phyloP scores from a whole-genome alignment of 73 alveolate species.

The Tetrahymena elliotti region DNA sequence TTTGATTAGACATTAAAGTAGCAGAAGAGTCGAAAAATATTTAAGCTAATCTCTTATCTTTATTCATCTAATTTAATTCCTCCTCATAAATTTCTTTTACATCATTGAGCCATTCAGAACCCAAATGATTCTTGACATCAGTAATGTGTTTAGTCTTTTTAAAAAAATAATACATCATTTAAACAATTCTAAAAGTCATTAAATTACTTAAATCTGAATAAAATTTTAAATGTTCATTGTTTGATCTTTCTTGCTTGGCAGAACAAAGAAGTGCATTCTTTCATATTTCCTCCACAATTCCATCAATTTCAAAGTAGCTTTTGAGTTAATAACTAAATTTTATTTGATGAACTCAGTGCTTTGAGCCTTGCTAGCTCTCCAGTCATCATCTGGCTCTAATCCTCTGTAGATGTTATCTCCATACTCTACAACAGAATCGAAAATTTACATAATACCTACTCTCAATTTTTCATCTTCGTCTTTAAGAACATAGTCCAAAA shows the following conservation, averaged over 20 bases:
- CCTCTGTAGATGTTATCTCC: slow-evolving; percentile 76
- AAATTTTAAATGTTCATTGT: slow-evolving; percentile 55
- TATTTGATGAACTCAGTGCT: slow-evolving; percentile 84
- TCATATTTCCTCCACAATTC: slow-evolving; percentile 75
- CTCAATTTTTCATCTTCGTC: slow-evolving; percentile 76
- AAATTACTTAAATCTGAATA: slow-evolving; percentile 44
- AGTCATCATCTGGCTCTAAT: slow-evolving; percentile 78
- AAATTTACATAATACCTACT: slow-evolving; percentile 68
- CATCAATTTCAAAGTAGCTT: slow-evolving; percentile 73
- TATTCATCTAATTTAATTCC: slow-evolving; percentile 20
- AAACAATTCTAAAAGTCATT: too few species aligned
- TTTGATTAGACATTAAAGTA: slow-evolving; percentile 81
- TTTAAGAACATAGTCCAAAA: slow-evolving; percentile 76
- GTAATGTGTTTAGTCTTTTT: slow-evolving; percentile 21
- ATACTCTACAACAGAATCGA: slow-evolving; percentile 75
- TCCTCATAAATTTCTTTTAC: slow-evolving; percentile 28
- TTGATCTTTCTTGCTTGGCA: slow-evolving; percentile 73
- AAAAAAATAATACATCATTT: too few species aligned
- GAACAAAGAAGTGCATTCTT: slow-evolving; percentile 61
- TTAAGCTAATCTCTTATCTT: slow-evolving; percentile 62
- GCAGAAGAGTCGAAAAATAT: slow-evolving; percentile 82
- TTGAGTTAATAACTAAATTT: slow-evolving; percentile 75
- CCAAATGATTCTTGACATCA: slow-evolving; percentile 32
- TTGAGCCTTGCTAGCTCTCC: slow-evolving; percentile 85
- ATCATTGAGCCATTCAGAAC: slow-evolving; percentile 36